Conservation (phyloP, 1,284 basidiomycete genomes). For the Malassezia obtusa region DNA sequence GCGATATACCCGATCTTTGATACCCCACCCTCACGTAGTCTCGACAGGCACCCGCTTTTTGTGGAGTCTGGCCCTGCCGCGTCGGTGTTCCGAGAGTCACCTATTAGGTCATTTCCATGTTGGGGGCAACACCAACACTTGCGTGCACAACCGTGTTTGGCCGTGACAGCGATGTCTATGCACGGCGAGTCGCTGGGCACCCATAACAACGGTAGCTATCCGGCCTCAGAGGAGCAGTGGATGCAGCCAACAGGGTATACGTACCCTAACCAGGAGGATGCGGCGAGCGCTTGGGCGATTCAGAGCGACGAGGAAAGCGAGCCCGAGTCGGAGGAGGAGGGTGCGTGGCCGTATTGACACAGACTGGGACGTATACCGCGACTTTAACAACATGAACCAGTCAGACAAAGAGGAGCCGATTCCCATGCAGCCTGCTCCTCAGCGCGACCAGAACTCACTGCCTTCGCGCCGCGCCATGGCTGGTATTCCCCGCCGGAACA, state of each 20-base stretch:
- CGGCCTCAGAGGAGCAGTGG: neutral
- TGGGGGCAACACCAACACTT: conserved; percentile 12
- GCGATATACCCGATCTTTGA: no score
- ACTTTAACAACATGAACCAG: conserved; percentile 13
- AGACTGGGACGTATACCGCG: conserved; percentile 16
- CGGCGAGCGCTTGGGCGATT: conserved; percentile 4
- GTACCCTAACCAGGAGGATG: no score
- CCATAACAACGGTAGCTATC: neutral
- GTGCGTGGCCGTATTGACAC: neutral
- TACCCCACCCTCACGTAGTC: no score
- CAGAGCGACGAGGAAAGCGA: conserved; percentile 5
- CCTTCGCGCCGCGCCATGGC: neutral
- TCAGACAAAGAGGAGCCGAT: neutral
- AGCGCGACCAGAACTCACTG: neutral
- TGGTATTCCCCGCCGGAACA: neutral
- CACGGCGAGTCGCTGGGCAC: neutral
- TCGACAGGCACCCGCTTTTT: no score
- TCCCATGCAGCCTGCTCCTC: neutral
- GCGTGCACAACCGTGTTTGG: neutral
- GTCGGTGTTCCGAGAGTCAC: no score
- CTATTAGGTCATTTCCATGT: conserved; percentile 4
- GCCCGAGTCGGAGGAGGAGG: neutral
- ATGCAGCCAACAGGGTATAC: no score
- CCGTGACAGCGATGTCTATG: neutral
- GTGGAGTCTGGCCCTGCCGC: no score